Evolutionary conservation across 2,329 filamentous ascomycete genomes (phyloP), one percentile per base, ranked within the genome.

Genomic region (Fusarium camptoceras): DNA sequence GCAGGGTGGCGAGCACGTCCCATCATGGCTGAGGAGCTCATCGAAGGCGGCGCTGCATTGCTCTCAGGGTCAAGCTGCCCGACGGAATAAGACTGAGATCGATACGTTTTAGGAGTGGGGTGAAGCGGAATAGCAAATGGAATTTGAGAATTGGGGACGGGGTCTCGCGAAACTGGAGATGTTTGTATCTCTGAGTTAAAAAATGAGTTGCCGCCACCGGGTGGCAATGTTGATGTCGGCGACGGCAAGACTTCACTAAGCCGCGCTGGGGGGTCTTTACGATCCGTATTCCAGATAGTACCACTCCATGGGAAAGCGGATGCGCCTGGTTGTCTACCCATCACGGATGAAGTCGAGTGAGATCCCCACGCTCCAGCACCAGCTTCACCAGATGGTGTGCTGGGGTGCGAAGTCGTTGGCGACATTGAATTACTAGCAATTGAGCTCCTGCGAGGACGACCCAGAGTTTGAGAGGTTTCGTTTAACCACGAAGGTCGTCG

Each of bases 61-160:
- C 81, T 81, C 62, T 95, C 92, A 2, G 90, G 87, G 55, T 97
- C 94, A 65, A 94, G 84, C 78, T 98, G 94, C 7, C 94, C 94
- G 49, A 97, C 95, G 0, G 95, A 98, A 80, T 98, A 98, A 7
- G 96, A 98, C 79, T 98, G 94, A 8, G 96, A 99, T 44, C 96
- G 91, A 75, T 97, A 96, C 2, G 93, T 94, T 80, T 98, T 98
- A 3, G 93, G 93, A 0, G 93, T 96, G 1, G 95, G 94, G 68
- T 97, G 93, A 22, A 97, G 85, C 6, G 94, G 94, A 71, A 97
- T 97, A 9, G 92, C 87, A 75, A 97, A 97, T 2, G 94, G 93
- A 56, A 97, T 92, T 68, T 95, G 89, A 72, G 85, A 80, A 66
- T 87, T 90, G 43, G 83, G 83, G 34, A 79, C 85, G 73, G 79